Percentiles rank a stretch among this genome's conserved stretches.
Evolutionary conservation across 2,329 filamentous ascomycete genomes (phyloP).

Genomic region (Stachybotrys echinatus): DNA sequence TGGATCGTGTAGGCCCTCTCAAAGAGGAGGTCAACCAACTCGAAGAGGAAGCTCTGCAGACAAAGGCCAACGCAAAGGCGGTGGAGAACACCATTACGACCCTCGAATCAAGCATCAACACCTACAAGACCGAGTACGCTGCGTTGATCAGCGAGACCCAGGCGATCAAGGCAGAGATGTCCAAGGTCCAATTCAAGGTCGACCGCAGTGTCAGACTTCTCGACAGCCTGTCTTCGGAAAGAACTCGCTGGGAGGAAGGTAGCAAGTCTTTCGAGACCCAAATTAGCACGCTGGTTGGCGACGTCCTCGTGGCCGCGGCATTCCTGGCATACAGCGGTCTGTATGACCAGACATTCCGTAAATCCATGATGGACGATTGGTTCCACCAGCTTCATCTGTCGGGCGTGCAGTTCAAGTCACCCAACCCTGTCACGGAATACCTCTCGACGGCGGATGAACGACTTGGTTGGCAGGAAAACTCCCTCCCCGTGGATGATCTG

Average conservation of each 20-base stretch:
- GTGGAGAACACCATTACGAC: slow-evolving; percentile 81
- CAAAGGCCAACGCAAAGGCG: slow-evolving; percentile 86
- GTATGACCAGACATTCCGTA: slow-evolving; percentile 97
- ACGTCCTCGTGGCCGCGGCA: slow-evolving; percentile 92
- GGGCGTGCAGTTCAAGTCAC: slow-evolving; percentile 87
- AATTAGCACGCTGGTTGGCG: slow-evolving; percentile 91
- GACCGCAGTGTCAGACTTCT: slow-evolving; percentile 91
- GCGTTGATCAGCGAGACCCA: slow-evolving; percentile 94
- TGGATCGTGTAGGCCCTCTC: slow-evolving; percentile 88
- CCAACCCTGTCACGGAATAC: slow-evolving; percentile 94
- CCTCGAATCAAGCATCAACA: slow-evolving; percentile 85
- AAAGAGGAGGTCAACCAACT: slow-evolving; percentile 84
- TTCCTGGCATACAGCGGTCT: slow-evolving; percentile 96
- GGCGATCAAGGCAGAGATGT: slow-evolving; percentile 96
- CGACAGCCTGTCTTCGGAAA: slow-evolving; percentile 91
- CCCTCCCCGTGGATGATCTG: slow-evolving; percentile 88
- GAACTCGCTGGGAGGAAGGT: slow-evolving; percentile 89
- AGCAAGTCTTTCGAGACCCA: slow-evolving; percentile 98
- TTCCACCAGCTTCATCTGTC: slow-evolving; percentile 86
- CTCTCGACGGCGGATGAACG: slow-evolving; percentile 94
- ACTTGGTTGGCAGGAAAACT: slow-evolving; percentile 90
- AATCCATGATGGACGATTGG: slow-evolving; percentile 98
- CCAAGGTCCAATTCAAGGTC: slow-evolving; percentile 94
- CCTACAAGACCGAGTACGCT: slow-evolving; percentile 94
- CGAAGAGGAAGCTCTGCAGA: slow-evolving; percentile 83